phyloP scores from a whole-genome alignment of 225 moss, liverwort and hornwort genomes.

The Pleurozium schreberi region DNA sequence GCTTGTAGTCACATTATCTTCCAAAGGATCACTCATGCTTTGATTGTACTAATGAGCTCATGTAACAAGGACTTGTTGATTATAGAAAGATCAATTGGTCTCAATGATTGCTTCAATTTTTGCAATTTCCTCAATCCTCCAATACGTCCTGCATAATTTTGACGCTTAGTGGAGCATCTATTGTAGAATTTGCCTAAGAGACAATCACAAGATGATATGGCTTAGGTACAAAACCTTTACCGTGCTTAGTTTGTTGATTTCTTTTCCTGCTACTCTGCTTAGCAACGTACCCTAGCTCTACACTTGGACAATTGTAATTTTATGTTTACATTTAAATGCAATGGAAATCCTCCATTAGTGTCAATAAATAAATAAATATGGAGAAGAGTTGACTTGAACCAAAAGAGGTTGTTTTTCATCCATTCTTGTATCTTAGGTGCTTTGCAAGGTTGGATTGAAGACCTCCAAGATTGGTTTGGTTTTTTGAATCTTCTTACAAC shows the following conservation, averaged over 20 bases:
- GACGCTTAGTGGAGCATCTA: rapidly evolving
- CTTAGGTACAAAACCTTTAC: no score
- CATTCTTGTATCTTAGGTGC: rapidly evolving
- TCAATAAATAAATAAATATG: not conserved
- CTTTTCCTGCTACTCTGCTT: rapidly evolving
- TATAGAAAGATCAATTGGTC: not conserved
- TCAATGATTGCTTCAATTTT: not conserved
- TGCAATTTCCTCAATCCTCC: not conserved
- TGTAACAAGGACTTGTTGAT: no score
- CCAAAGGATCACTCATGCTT: rapidly evolving
- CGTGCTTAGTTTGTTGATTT: rapidly evolving
- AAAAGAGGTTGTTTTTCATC: not conserved
- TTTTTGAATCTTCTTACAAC: not conserved
- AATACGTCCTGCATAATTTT: rapidly evolving
- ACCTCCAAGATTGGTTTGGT: not conserved
- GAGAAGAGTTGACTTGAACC: not conserved
- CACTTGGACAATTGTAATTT: rapidly evolving
- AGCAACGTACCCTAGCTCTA: rapidly evolving
- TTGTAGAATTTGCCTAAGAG: rapidly evolving
- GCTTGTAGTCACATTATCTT: not conserved
- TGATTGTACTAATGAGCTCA: rapidly evolving
- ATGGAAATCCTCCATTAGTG: rapidly evolving
- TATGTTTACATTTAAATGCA: not conserved
- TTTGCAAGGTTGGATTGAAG: not conserved
- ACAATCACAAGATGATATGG: not conserved